Evolutionary conservation across 2,329 filamentous ascomycete genomes (phyloP).

Genomic region (Xylaria sp.): DNA sequence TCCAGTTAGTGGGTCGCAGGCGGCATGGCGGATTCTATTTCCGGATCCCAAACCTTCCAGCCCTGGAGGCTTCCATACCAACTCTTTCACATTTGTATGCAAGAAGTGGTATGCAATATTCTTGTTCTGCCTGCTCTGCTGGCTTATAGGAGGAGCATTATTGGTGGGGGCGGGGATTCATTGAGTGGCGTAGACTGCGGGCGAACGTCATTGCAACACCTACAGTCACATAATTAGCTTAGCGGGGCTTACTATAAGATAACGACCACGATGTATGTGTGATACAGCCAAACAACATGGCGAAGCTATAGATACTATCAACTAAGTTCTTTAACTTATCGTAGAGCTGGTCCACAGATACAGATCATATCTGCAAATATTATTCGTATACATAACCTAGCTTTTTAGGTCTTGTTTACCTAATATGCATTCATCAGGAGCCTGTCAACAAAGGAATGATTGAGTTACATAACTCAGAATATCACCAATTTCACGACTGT

Average conservation of each 20-base stretch:
- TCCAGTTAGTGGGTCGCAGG: no score
- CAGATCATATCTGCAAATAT: not conserved
- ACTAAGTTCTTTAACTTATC: no score
- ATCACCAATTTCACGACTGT: not conserved
- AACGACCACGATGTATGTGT: not conserved
- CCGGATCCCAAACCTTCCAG: no score
- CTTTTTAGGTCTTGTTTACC: not conserved
- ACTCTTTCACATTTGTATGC: no score
- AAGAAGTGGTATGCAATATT: no score
- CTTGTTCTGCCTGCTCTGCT: no score
- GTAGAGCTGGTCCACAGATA: not conserved
- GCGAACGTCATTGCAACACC: not conserved
- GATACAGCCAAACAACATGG: not conserved
- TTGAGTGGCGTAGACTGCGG: not conserved
- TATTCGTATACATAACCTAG: not conserved
- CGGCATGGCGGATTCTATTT: no score
- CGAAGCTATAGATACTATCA: not conserved
- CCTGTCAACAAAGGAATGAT: not conserved
- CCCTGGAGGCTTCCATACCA: no score
- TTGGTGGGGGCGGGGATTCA: not conserved
- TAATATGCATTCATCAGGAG: not conserved
- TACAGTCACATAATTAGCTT: not conserved
- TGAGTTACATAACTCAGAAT: not conserved
- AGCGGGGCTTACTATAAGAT: not conserved
- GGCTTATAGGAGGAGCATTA: not conserved